Evolutionary conservation across 805 yeast species (phyloP).

Genomic region (Metschnikowia orientalis): DNA sequence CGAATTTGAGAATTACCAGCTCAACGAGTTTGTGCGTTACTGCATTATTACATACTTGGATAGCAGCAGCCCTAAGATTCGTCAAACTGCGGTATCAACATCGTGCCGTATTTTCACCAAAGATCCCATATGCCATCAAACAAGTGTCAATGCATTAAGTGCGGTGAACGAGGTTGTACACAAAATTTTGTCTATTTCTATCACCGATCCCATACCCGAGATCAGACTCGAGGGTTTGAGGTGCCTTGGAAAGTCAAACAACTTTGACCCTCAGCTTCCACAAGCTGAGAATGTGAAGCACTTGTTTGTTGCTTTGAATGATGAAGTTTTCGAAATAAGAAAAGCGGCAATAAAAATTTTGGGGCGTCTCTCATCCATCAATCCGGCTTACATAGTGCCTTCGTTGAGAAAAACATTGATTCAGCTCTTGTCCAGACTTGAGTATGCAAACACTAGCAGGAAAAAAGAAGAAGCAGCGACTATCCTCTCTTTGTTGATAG

Average conservation of each 20-base stretch:
- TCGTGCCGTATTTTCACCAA: slow-evolving; percentile 70
- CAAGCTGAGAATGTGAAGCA: slow-evolving; percentile 88
- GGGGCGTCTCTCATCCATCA: slow-evolving; percentile 78
- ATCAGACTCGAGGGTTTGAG: slow-evolving; percentile 75
- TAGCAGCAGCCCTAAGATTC: slow-evolving; percentile 70
- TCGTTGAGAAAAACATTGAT: slow-evolving; percentile 81
- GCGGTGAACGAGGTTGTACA: slow-evolving; percentile 84
- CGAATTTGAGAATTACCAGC: slow-evolving; percentile 66
- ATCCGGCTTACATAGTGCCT: slow-evolving; percentile 95
- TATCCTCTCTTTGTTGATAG: slow-evolving; percentile 65
- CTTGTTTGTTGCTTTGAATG: slow-evolving; percentile 84
- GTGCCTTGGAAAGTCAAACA: slow-evolving; percentile 55
- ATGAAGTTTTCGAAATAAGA: slow-evolving; percentile 80
- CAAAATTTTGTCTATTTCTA: slow-evolving; percentile 72
- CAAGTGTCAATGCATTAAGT: slow-evolving; percentile 71
- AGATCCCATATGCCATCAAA: slow-evolving; percentile 81
- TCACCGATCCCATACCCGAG: slow-evolving; percentile 84
- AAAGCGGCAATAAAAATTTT: slow-evolving; percentile 72
- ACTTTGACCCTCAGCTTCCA: slow-evolving; percentile 86
- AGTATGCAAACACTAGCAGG: slow-evolving; percentile 68
- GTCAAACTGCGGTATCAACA: slow-evolving; percentile 81
- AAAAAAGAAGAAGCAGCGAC: slow-evolving; percentile 85
- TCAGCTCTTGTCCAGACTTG: slow-evolving; percentile 79
- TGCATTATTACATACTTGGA: slow-evolving; percentile 83
- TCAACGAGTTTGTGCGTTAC: slow-evolving; percentile 82